These are phyloP conservation scores for Ochetophila trinervis DNA, from an alignment of 306 rosid species.

Conservation along the genomic window DNA sequence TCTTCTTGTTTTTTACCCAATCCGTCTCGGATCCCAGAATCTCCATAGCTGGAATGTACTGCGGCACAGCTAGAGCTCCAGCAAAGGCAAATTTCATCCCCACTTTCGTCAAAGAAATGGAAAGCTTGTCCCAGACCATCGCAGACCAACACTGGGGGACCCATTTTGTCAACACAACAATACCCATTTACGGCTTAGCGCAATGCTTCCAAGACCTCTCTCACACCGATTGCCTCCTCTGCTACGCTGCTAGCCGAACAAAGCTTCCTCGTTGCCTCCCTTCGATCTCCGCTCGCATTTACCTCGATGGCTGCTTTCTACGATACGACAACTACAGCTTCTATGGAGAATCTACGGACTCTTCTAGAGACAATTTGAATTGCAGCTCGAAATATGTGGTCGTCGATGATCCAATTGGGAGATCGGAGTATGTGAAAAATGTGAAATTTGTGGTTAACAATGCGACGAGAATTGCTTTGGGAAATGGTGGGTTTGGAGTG, in stretches of 20 bases:
- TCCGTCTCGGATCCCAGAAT: constrained; percentile 58
- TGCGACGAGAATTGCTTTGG: constrained; percentile 31
- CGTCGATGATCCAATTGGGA: constrained; percentile 7
- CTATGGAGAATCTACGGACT: constrained; percentile 36
- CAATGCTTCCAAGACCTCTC: constrained; percentile 76
- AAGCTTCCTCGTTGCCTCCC: constrained; percentile 80
- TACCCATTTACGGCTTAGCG: constrained; percentile 57
- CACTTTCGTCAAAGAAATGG: constrained; percentile 64
- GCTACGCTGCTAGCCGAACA: constrained; percentile 75
- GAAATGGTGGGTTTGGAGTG: constrained; percentile 42
- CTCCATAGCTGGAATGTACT: constrained; percentile 41
- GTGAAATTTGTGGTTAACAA: constrained; percentile 33
- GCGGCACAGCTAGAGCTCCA: constrained; percentile 39
- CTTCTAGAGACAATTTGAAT: constrained; percentile 34
- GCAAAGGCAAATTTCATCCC: constrained; percentile 40
- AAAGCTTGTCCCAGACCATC: constrained; percentile 42
- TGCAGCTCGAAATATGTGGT: constrained; percentile 37
- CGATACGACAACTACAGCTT: constrained; percentile 74
- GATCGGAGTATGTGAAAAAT: constrained; percentile 18
- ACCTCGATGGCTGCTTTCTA: constrained; percentile 87
- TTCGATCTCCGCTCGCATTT: constrained; percentile 54
- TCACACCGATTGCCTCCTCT: constrained; percentile 72
- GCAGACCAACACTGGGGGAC: constrained; percentile 37
- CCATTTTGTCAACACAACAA: constrained; percentile 37
- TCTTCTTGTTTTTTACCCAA: constrained; percentile 19